These are phyloP conservation scores for Zopfochytrium polystomum DNA, from an alignment of 371 early-diverging fungal species.

Conservation along the genomic window DNA sequence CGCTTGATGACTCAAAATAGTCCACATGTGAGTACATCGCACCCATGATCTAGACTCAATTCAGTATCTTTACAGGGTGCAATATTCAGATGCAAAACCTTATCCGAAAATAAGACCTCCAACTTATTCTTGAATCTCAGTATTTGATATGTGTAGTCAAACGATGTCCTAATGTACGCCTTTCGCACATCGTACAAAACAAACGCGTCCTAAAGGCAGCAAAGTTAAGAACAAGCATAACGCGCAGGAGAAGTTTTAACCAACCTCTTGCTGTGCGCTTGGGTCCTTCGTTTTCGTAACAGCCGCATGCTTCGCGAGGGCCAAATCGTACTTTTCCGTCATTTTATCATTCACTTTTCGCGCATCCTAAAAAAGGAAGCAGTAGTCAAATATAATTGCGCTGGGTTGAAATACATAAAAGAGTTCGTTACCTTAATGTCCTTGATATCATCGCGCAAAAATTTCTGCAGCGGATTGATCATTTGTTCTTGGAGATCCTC, in stretches of 20 bases:
- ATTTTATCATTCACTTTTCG: slow-evolving; percentile 58
- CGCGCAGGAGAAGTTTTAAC: neutral
- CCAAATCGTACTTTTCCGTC: slow-evolving; percentile 63
- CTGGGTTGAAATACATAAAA: slow-evolving; percentile 1
- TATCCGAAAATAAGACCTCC: slow-evolving; percentile 21
- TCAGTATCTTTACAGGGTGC: neutral
- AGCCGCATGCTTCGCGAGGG: slow-evolving; percentile 54
- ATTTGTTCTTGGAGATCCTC: slow-evolving; percentile 60
- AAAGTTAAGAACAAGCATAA: neutral
- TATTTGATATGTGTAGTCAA: slow-evolving; percentile 34
- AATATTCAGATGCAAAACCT: slow-evolving; percentile 7
- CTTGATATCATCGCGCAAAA: slow-evolving; percentile 61
- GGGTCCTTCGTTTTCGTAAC: slow-evolving; percentile 66
- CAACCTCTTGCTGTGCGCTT: slow-evolving; percentile 59
- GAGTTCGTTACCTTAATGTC: slow-evolving; percentile 45
- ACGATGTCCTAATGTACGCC: slow-evolving; percentile 55
- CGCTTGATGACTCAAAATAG: slow-evolving; percentile 15
- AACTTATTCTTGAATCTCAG: slow-evolving; percentile 34
- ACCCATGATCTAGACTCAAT: slow-evolving; percentile 18
- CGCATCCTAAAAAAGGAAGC: slow-evolving; percentile 37
- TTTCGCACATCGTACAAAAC: slow-evolving; percentile 65
- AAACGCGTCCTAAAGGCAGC: slow-evolving; percentile 51
- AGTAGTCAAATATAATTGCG: neutral
- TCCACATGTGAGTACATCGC: slow-evolving; percentile 23
- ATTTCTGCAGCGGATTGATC: slow-evolving; percentile 58